Conservation (phyloP, 140 eudicot genomes). For the Anethum foeniculum region DNA sequence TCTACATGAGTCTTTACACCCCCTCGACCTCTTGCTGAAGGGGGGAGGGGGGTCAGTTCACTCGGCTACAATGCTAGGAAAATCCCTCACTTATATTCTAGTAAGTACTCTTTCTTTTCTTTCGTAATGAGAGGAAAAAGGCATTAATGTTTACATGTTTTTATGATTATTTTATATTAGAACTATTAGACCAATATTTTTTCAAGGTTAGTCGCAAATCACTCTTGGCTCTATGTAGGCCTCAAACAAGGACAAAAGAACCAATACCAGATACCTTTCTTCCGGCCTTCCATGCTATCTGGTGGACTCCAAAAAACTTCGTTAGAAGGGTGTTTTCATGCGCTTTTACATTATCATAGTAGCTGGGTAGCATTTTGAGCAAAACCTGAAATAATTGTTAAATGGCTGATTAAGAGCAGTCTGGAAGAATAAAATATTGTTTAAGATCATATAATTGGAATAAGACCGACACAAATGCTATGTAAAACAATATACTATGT, state of each 20-base stretch:
- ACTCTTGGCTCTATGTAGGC: neutral
- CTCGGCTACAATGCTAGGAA: too few relatives aligned
- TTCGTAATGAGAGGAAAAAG: neutral
- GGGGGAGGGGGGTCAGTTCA: neutral
- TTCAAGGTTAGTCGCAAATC: neutral
- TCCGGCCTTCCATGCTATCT: constrained; percentile 84
- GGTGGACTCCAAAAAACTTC: constrained; percentile 91
- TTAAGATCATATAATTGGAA: neutral
- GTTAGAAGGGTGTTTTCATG: constrained; percentile 85
- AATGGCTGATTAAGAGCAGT: neutral
- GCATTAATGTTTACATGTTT: neutral
- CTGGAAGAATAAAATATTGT: neutral
- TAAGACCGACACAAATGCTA: neutral
- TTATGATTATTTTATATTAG: neutral
- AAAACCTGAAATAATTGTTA: constrained; percentile 44
- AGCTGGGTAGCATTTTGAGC: constrained; percentile 88
- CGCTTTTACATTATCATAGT: constrained; percentile 63
- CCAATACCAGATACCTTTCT: constrained; percentile 59
- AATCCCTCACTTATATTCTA: neutral
- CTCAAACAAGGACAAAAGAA: neutral
- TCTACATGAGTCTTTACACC: neutral
- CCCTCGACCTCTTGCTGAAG: neutral
- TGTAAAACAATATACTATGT: neutral
- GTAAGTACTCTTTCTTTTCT: neutral
- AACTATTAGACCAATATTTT: neutral